Conservation (phyloP, 371 early-diverging fungal species). For the Rhizopus microsporus region DNA sequence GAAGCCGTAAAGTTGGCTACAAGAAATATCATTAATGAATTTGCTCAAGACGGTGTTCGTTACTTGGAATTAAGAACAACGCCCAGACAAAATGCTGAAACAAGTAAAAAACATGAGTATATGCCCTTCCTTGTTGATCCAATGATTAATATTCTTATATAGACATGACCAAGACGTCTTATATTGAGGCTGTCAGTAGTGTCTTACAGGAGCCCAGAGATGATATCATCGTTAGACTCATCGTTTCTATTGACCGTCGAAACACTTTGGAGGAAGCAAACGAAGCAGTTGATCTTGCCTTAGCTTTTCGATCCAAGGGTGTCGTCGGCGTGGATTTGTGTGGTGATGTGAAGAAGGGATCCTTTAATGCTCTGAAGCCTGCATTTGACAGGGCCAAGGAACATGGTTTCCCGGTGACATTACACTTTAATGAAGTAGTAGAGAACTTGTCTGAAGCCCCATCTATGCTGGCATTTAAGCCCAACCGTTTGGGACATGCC, state of each 20-base stretch:
- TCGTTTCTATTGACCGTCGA: slow-evolving; percentile 61
- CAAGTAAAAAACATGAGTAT: slow-evolving; percentile 23
- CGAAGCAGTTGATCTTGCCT: slow-evolving; percentile 58
- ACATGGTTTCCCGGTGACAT: slow-evolving; percentile 54
- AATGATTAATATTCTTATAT: background rate
- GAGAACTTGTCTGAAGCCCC: slow-evolving; percentile 50
- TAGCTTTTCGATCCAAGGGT: slow-evolving; percentile 39
- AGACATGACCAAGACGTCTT: slow-evolving; percentile 59
- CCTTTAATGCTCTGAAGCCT: slow-evolving; percentile 44
- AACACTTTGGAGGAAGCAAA: slow-evolving; percentile 54
- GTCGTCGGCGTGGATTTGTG: slow-evolving; percentile 70
- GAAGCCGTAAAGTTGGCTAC: slow-evolving; percentile 46
- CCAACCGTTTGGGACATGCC: slow-evolving; percentile 65
- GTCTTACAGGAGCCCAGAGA: slow-evolving; percentile 35
- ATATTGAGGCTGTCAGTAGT: slow-evolving; percentile 48
- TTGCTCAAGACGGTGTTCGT: slow-evolving; percentile 53
- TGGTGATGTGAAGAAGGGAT: slow-evolving; percentile 56
- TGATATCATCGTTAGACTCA: slow-evolving; percentile 52
- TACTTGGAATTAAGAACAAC: slow-evolving; percentile 68
- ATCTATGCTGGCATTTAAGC: slow-evolving; percentile 39
- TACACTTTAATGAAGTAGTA: slow-evolving; percentile 61
- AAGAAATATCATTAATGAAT: slow-evolving; percentile 52
- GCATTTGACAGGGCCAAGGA: slow-evolving; percentile 55
- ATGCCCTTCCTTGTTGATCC: background rate
- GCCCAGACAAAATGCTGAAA: slow-evolving; percentile 49